Evolutionary conservation across 164 flowering plant species (phyloP).

Genomic region (Sextonia rubra): DNA sequence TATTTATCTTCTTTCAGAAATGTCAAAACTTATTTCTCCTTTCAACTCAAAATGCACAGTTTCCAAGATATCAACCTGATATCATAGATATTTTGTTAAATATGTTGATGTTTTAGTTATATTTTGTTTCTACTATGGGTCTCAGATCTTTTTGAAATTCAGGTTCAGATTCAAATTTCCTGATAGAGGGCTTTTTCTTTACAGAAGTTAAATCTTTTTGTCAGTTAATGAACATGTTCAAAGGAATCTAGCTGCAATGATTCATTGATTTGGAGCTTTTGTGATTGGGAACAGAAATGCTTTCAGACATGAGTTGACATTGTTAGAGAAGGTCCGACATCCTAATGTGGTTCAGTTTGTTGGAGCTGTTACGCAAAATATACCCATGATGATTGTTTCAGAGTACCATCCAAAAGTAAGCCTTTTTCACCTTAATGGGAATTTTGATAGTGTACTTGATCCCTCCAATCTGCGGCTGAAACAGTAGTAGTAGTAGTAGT

Average conservation of each 20-base stretch:
- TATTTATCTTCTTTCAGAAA: too few relatives aligned
- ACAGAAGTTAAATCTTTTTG: not conserved
- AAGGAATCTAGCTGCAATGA: not conserved
- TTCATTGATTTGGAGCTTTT: not conserved
- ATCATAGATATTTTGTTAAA: not conserved
- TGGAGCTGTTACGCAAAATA: constrained; percentile 97
- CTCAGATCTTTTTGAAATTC: not conserved
- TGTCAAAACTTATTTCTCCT: too few relatives aligned
- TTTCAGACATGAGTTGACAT: constrained; percentile 65
- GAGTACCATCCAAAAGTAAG: constrained; percentile 88
- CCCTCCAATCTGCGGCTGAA: not conserved
- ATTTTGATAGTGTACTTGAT: too few relatives aligned
- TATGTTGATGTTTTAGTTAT: not conserved
- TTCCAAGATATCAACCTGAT: too few relatives aligned
- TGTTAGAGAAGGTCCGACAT: constrained; percentile 83
- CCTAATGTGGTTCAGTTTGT: constrained; percentile 97
- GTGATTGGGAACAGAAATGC: constrained; percentile 48
- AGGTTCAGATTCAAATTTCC: not conserved
- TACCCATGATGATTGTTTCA: constrained; percentile 94
- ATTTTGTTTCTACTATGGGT: too few relatives aligned
- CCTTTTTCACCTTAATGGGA: not conserved
- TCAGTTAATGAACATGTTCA: not conserved
- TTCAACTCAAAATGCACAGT: too few relatives aligned
- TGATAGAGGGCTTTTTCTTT: not conserved
- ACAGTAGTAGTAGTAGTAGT: not conserved